Conservation (phyloP, 2,329 filamentous ascomycete genomes). For the Phaeosphaeriaceae sp. region DNA sequence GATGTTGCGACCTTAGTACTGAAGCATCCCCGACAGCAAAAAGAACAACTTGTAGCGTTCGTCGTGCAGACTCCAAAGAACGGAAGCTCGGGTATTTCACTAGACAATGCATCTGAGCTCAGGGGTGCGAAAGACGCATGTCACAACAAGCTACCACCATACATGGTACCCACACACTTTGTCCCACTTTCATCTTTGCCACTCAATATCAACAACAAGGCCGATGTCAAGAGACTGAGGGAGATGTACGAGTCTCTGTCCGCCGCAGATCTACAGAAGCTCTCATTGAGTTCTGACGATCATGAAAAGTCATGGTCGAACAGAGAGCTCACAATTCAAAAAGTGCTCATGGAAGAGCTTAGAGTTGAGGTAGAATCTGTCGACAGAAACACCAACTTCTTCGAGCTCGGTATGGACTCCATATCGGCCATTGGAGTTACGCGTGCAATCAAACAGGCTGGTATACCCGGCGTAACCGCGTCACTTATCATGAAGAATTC, state of each 20-base stretch:
- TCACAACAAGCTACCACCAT: constrained; percentile 72
- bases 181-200: constrained; percentile 75
- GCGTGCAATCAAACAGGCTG: constrained; percentile 66
- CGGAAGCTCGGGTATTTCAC: constrained; percentile 22
- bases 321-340: constrained; percentile 58
- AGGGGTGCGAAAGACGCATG: constrained; percentile 62
- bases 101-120: constrained; percentile 26
- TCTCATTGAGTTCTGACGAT: constrained; percentile 43
- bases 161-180: constrained; percentile 92
- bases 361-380: constrained; percentile 55
- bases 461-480: constrained; percentile 67
- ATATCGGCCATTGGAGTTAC: constrained; percentile 80
- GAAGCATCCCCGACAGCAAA: constrained; percentile 74
- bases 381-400: constrained; percentile 70
- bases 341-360: constrained; percentile 63
- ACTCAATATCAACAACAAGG: constrained; percentile 88
- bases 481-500: constrained; percentile 70
- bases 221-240: constrained; percentile 74
- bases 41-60: constrained; percentile 84
- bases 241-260: constrained; percentile 69
- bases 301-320: constrained; percentile 38
- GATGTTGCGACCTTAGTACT: constrained; percentile 81
- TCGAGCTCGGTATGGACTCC: constrained; percentile 87
- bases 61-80: constrained; percentile 46
- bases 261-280: constrained; percentile 65